A percentile compares a stretch with the other conserved stretches of the same genome.
Evolutionary conservation across 768 basidiomycete species (phyloP).

Genomic region (Xerocomus spinulosus): DNA sequence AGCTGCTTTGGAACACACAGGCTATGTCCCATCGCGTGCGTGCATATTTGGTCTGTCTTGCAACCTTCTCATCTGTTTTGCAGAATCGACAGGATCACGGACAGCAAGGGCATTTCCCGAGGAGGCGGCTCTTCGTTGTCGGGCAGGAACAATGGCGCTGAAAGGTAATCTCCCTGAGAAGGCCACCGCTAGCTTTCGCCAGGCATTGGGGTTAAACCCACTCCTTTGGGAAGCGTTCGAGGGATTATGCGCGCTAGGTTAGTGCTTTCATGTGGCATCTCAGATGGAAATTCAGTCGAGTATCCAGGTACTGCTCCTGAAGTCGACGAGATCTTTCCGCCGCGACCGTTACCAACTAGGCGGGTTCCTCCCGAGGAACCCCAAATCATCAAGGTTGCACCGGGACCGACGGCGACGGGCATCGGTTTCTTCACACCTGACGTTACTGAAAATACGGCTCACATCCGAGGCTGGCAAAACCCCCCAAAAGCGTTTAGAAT

Average conservation of each 20-base stretch:
- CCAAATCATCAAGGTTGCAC: constrained; percentile 32
- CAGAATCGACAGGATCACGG: constrained; percentile 55
- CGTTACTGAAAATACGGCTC: constrained; percentile 47
- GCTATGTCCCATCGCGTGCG: constrained; percentile 56
- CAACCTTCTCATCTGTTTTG: constrained; percentile 10
- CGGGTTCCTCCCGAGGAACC: constrained; percentile 50
- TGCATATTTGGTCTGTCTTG: constrained; percentile 14
- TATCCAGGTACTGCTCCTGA: constrained; percentile 61
- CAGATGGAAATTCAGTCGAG: constrained; percentile 11
- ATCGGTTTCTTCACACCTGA: constrained; percentile 78
- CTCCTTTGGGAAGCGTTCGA: constrained; percentile 93
- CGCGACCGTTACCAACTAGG: constrained; percentile 53
- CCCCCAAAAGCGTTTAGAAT: constrained; percentile 55
- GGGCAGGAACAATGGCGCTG: constrained; percentile 68
- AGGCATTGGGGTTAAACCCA: constrained; percentile 69
- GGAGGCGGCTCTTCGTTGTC: constrained; percentile 70
- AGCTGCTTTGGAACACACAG: constrained; percentile 49
- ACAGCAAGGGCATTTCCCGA: constrained; percentile 60
- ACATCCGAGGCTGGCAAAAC: constrained; percentile 56
- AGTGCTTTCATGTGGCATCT: constrained; percentile 17
- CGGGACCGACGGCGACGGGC: constrained; percentile 55
- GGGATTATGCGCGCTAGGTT: constrained; percentile 77
- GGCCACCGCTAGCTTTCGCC: constrained; percentile 66
- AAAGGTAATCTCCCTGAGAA: constrained; percentile 75
- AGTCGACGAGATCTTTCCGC: constrained; percentile 69